Conservation (phyloP, 2,329 filamentous ascomycete genomes). For the Bipolaris victoriae region DNA sequence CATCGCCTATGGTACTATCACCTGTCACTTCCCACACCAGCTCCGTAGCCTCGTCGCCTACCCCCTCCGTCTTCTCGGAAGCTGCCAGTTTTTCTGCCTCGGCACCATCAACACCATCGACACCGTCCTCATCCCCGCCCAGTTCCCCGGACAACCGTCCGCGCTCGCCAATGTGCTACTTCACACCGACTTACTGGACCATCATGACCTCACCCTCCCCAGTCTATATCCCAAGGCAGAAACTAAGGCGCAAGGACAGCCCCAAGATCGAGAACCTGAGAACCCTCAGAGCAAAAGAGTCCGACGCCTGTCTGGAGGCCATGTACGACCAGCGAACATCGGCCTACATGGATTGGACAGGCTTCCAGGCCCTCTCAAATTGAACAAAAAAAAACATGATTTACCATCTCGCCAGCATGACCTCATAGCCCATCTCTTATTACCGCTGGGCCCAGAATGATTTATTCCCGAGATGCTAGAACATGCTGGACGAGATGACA, state of each 20-base stretch:
- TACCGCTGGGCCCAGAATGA: not conserved
- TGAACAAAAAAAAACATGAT: not conserved
- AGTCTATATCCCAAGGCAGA: constrained; percentile 16
- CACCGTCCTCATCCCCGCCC: constrained; percentile 26
- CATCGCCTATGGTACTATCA: constrained; percentile 19
- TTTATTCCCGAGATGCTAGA: not conserved
- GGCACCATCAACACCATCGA: constrained; percentile 21
- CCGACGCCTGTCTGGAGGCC: constrained; percentile 42
- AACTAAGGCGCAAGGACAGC: constrained; percentile 27
- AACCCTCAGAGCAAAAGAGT: constrained; percentile 42
- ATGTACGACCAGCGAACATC: constrained; percentile 40
- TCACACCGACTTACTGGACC: constrained; percentile 17
- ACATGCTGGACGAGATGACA: not conserved
- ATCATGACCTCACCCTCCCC: constrained; percentile 16
- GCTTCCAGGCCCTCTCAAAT: constrained; percentile 20
- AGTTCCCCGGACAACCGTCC: constrained; percentile 20
- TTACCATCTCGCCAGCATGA: not conserved
- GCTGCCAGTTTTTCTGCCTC: constrained; percentile 20
- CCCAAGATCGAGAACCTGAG: constrained; percentile 41
- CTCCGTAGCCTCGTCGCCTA: constrained; percentile 18
- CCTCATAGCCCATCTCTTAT: not conserved
- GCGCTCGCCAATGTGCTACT: constrained; percentile 18
- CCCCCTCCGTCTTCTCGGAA: constrained; percentile 24
- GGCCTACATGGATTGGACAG: constrained; percentile 37
- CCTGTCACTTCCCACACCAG: constrained; percentile 15